Evolutionary conservation across 139 green algal genomes (phyloP), one percentile per base, ranked within the genome.

Genomic region (Dunaliella primolecta): DNA sequence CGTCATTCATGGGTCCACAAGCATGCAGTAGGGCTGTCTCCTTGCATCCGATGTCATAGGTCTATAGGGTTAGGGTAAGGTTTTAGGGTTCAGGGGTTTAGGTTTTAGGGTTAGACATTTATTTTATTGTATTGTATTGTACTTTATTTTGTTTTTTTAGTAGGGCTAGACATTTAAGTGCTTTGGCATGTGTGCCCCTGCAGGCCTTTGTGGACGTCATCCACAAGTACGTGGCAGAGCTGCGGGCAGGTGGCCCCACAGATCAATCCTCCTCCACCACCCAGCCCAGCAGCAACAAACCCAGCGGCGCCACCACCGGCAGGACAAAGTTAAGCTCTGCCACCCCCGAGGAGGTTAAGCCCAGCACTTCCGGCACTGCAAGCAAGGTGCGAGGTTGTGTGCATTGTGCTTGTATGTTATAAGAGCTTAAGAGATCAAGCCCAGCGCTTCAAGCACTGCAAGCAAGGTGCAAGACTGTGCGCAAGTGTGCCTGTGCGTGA

Each of bases 11-110:
- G n/a, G n/a, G n/a, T n/a, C 0, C 46, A 81, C 0, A 81, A 79
- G 29, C 97, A 95, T 88, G 91, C 95, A 2, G 75, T 83, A 1
- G 94, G 97, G 90, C 85, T 97, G 72, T n/a, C n/a, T n/a, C n/a
- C n/a, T n/a, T n/a, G n/a, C n/a, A n/a, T n/a, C n/a, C n/a, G n/a
- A n/a, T n/a, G n/a, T n/a, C n/a, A n/a, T n/a, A n/a, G n/a, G n/a
- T n/a, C n/a, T n/a, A n/a, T n/a, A n/a, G n/a, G n/a, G n/a, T n/a
- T n/a, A n/a, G n/a, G n/a, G n/a, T n/a, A n/a, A n/a, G n/a, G n/a
- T n/a, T n/a, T n/a, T n/a, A n/a, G n/a, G n/a, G n/a, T n/a, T n/a
- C n/a, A n/a, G n/a, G n/a, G n/a, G n/a, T n/a, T n/a, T n/a, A n/a
- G n/a, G n/a, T n/a, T n/a, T n/a, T n/a, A n/a, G n/a, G n/a, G n/a